phyloP scores from a whole-genome alignment of 371 early-diverging fungal species.

The Nosema muscidifuracis region DNA sequence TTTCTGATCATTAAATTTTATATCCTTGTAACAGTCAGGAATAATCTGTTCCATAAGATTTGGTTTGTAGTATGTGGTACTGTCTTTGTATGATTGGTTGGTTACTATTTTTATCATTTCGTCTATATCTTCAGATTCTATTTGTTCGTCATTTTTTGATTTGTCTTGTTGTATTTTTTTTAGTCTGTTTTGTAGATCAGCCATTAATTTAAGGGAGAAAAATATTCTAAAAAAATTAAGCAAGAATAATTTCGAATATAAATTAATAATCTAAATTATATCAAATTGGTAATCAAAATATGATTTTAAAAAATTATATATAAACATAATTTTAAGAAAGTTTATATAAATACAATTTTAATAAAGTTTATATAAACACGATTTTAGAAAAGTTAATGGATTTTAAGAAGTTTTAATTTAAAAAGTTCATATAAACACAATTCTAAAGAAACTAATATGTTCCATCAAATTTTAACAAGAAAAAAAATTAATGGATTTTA shows the following conservation, averaged over 20 bases:
- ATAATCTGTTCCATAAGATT: constrained; percentile 12
- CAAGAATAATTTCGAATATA: too few species aligned
- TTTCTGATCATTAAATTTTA: constrained; percentile 14
- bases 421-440: too few species aligned
- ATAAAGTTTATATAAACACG: too few species aligned
- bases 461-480: not conserved
- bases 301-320: too few species aligned
- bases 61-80: not conserved
- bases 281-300: too few species aligned
- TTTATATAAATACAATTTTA: too few species aligned
- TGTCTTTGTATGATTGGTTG: not conserved
- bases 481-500: not conserved
- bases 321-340: too few species aligned
- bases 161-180: constrained; percentile 23
- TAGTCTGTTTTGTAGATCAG: constrained; percentile 25
- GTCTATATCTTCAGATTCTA: constrained; percentile 5
- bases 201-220: constrained; percentile 20
- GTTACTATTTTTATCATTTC: constrained; percentile 4
- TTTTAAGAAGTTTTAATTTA: too few species aligned
- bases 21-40: constrained; percentile 31
- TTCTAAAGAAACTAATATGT: not conserved
- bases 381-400: too few species aligned
- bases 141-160: constrained; percentile 14
- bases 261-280: too few species aligned
- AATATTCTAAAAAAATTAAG: too few species aligned